A percentile compares a stretch with the other conserved stretches of the same genome.
These are phyloP conservation scores for Elasticomyces elasticus DNA, from an alignment of 495 filamentous ascomycete species.

Conservation along the genomic window DNA sequence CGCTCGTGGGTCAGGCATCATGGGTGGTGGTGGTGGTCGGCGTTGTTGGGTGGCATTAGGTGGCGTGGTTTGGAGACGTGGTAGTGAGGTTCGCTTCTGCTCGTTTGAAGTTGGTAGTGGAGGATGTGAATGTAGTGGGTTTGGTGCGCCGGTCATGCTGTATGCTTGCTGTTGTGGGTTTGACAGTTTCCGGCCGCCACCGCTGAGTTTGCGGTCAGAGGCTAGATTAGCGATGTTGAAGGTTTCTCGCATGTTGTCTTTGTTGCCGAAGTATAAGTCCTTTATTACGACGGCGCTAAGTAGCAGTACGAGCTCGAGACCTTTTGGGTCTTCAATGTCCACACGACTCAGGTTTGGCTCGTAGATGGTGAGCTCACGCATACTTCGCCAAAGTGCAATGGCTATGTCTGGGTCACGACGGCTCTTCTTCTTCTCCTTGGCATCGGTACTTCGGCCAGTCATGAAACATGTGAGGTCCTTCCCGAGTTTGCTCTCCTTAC, in stretches of 20 bases:
- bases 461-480: slow-evolving; percentile 75
- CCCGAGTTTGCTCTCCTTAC: slow-evolving; percentile 75
- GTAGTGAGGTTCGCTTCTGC: slow-evolving; percentile 22
- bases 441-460: slow-evolving; percentile 59
- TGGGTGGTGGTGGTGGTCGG: slow-evolving; percentile 16
- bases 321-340: slow-evolving; percentile 90
- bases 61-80: slow-evolving; percentile 22
- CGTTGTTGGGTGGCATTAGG: neutral
- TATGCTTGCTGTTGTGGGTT: slow-evolving; percentile 13
- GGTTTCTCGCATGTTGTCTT: slow-evolving; percentile 46
- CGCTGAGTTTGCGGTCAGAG: slow-evolving; percentile 10
- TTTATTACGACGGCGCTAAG: slow-evolving; percentile 73
- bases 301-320: slow-evolving; percentile 79
- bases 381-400: slow-evolving; percentile 62
- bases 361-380: slow-evolving; percentile 73
- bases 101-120: slow-evolving; percentile 14
- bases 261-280: slow-evolving; percentile 62
- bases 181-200: slow-evolving; percentile 18
- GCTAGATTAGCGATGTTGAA: slow-evolving; percentile 62
- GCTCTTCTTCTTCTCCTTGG: slow-evolving; percentile 52
- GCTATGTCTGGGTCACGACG: slow-evolving; percentile 90
- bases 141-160: slow-evolving; percentile 7
- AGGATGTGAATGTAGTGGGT: slow-evolving; percentile 12
- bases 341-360: slow-evolving; percentile 84
- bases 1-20: slow-evolving; percentile 41